Evolutionary conservation across 75 land plant species (phyloP), one percentile per base, ranked within the genome.

Genomic region (Larix kaempferi): DNA sequence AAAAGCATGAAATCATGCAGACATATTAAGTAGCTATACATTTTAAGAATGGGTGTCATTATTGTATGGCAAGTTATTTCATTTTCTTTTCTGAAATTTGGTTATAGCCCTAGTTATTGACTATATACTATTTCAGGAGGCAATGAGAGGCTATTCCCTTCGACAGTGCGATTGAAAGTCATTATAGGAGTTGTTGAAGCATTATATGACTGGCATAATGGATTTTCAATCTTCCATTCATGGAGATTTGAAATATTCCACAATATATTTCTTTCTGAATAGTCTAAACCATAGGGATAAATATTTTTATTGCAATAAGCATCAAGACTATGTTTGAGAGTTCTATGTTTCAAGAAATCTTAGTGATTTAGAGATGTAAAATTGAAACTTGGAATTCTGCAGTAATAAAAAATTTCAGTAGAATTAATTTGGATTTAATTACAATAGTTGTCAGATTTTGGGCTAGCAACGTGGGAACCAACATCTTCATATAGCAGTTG

Each of bases 131-230:
- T 80, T 17, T 37, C 72, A 88, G 92, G 76, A 73, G 83, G 78
- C 56, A 89, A 92, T 26, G 86, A 85, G 27, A 79, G 76, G 55
- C 13, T 17, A 23, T 80, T 96, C 29, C 49, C 82, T 58, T 96
- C 97, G 99, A 65, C 57, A 27, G 83, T 89, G 72, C 93, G 99
- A 76, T 89, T 86, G 64, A 92, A 87, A 77, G 86, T 94, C 49
- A 97, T 95, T 62, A 11, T 91, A 23, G 99, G 99, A 29, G 83
- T 93, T 37, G 99, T 96, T n/a, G 87, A 90, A 78, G 99, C 94
- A 13, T 79, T 91, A 72, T 67, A 84, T 49, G 85, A 94, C 79
- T 79, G 91, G 26, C 96, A 93, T 60, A 79, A 79, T 79, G 75
- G 77, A 19, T 79, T 71, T 76, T 23, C 84, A 76, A 60, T 85